Percentiles rank a stretch among this genome's conserved stretches.
Evolutionary conservation across 179 eudicot species (phyloP).

Genomic region (Silene vulgaris): DNA sequence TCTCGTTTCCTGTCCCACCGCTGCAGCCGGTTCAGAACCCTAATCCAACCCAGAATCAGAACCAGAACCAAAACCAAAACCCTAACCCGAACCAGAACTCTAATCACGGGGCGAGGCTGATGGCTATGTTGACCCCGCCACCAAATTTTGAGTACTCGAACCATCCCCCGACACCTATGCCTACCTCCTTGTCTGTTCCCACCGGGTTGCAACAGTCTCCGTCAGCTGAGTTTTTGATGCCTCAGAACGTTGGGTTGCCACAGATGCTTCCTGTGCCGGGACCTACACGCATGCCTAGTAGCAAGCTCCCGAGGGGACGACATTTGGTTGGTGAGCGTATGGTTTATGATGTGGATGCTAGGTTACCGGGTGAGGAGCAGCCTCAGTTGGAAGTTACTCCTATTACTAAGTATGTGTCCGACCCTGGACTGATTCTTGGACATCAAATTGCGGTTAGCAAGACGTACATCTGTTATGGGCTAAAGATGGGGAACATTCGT

Average conservation of each 20-base stretch:
- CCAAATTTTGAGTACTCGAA: slow-evolving; percentile 34
- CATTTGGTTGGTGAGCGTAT: slow-evolving; percentile 58
- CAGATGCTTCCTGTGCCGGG: slow-evolving; percentile 31
- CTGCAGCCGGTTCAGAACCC: slow-evolving; percentile 47
- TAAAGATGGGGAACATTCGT: slow-evolving; percentile 81
- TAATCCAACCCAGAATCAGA: slow-evolving; percentile 13
- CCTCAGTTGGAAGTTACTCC: slow-evolving; percentile 98
- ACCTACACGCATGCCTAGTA: slow-evolving; percentile 64
- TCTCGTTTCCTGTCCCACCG: slow-evolving; percentile 61
- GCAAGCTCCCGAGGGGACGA: slow-evolving; percentile 78
- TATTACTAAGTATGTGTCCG: slow-evolving; percentile 85
- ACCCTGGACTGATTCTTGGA: slow-evolving; percentile 84
- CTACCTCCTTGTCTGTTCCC: slow-evolving; percentile 33
- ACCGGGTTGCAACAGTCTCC: slow-evolving; percentile 33
- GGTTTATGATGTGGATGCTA: slow-evolving; percentile 65
- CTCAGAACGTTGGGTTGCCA: slow-evolving; percentile 29
- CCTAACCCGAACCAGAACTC: slow-evolving; percentile 47
- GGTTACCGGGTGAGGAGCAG: slow-evolving; percentile 83
- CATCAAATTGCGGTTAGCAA: slow-evolving; percentile 88
- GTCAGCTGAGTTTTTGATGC: slow-evolving; percentile 38
- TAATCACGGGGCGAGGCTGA: slow-evolving; percentile 52
- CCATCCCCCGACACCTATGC: slow-evolving; percentile 36
- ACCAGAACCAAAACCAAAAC: neutral
- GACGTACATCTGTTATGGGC: slow-evolving; percentile 87
- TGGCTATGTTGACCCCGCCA: slow-evolving; percentile 67